Conservation (phyloP, 352 stramenopile genomes). For the Thalassiosira sp. region DNA sequence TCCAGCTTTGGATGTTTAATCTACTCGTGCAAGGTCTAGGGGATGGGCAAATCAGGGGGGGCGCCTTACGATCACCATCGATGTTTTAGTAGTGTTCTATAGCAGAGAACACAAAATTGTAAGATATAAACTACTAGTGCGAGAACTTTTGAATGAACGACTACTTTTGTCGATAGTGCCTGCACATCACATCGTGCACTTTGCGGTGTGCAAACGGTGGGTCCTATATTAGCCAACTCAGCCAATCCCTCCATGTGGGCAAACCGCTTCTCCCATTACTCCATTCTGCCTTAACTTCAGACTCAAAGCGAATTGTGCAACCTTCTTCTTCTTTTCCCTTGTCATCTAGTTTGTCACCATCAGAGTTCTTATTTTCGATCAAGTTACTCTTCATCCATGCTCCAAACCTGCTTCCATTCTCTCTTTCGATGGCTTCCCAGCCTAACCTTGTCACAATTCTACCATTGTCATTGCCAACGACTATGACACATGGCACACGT, state of each 20-base stretch:
- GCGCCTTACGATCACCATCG: no score
- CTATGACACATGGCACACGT: conserved; percentile 38
- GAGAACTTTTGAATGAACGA: no score
- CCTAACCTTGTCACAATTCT: conserved; percentile 41
- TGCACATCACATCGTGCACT: no score
- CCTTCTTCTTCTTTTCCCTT: background rate
- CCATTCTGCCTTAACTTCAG: conserved; percentile 29
- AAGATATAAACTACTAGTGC: no score
- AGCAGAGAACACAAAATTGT: no score
- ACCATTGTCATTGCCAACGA: conserved; percentile 37
- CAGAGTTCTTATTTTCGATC: conserved; percentile 21
- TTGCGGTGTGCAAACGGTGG: no score
- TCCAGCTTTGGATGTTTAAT: conserved; percentile 27
- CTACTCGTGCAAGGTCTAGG: no score
- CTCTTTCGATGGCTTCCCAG: conserved; percentile 51
- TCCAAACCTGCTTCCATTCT: conserved; percentile 13
- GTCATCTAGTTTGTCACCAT: background rate
- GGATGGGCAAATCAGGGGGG: no score
- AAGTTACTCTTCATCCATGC: conserved; percentile 26
- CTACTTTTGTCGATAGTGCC: no score
- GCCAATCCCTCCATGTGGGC: conserved; percentile 36
- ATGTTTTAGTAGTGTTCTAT: no score
- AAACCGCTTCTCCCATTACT: conserved; percentile 32
- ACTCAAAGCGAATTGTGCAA: conserved; percentile 19
- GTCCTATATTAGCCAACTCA: conserved; percentile 27